phyloP scores from a whole-genome alignment of 2,329 filamentous ascomycete species.

The Daldinia sp. region DNA sequence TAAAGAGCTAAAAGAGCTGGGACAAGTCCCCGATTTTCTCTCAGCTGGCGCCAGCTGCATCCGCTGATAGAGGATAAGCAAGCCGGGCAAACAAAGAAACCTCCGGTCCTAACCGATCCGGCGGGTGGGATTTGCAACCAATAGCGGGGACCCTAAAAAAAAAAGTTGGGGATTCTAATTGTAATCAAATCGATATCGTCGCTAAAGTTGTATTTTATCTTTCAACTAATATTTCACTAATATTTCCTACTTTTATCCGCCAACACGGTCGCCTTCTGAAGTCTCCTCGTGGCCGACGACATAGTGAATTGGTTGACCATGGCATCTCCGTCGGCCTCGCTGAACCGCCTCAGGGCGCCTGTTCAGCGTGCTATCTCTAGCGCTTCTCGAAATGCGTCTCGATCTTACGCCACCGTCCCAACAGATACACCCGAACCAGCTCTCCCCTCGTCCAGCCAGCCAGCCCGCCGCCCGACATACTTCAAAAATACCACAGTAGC shows the following conservation, averaged over 20 bases:
- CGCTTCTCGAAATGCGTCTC: slow-evolving; percentile 34
- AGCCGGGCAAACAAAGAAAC: neutral
- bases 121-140: slow-evolving; percentile 19
- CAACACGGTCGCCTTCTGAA: neutral
- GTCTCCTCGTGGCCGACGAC: neutral
- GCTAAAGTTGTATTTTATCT: slow-evolving; percentile 18
- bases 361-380: slow-evolving; percentile 48
- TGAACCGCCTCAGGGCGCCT: slow-evolving; percentile 48
- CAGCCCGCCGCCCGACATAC: slow-evolving; percentile 61
- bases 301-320: slow-evolving; percentile 34
- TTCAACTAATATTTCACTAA: slow-evolving; percentile 6
- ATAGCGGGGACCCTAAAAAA: slow-evolving; percentile 32
- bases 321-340: slow-evolving; percentile 46
- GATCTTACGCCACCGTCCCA: slow-evolving; percentile 51
- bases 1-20: neutral
- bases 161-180: slow-evolving; percentile 39
- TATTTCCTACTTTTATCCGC: neutral
- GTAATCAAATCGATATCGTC: slow-evolving; percentile 36
- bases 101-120: slow-evolving; percentile 37
- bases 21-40: neutral
- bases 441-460: slow-evolving; percentile 48
- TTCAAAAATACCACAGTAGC: slow-evolving; percentile 71
- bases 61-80: neutral
- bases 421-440: slow-evolving; percentile 43
- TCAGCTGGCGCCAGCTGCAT: slow-evolving; percentile 21